Evolutionary conservation across 306 rosid species (phyloP).

Genomic region (Carpinus viminea): DNA sequence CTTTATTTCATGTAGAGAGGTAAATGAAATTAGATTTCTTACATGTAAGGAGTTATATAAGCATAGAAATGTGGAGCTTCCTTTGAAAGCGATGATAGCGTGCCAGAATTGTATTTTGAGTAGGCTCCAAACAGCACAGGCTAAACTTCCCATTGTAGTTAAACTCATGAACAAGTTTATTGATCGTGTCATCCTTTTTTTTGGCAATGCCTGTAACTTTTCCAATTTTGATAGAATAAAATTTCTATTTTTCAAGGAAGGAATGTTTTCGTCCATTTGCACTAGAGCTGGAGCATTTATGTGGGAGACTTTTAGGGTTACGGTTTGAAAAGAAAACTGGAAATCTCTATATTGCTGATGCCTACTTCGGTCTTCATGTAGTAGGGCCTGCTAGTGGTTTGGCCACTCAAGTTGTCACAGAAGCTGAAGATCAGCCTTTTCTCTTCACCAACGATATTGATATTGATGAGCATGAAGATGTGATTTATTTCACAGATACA

Average conservation of each 20-base stretch:
- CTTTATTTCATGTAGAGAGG: not conserved
- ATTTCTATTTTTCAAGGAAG: conserved; percentile 48
- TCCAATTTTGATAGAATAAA: conserved; percentile 4
- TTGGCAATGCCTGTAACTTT: not conserved
- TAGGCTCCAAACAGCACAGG: not conserved
- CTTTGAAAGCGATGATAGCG: not conserved
- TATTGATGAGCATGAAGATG: conserved; percentile 65
- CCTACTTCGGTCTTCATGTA: conserved; percentile 81
- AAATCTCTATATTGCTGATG: conserved; percentile 86
- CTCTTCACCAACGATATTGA: conserved; percentile 83
- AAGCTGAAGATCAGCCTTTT: conserved; percentile 72
- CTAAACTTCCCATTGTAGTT: not conserved
- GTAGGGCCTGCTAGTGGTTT: conserved; percentile 86
- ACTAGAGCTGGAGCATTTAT: conserved; percentile 79
- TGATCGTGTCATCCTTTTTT: not conserved
- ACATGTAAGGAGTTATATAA: not conserved
- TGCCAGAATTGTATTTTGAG: not conserved
- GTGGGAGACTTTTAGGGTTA: conserved; percentile 91
- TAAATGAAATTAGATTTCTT: not conserved
- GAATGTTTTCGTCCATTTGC: conserved; percentile 72
- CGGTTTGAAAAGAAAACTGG: conserved; percentile 73
- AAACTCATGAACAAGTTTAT: not conserved
- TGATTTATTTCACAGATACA: conserved; percentile 81
- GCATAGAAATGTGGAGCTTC: not conserved
- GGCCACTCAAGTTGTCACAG: conserved; percentile 62